Base-by-base conservation (phyloP, 2,329 filamentous ascomycete species). In the Corinectria fuckeliana region DNA sequence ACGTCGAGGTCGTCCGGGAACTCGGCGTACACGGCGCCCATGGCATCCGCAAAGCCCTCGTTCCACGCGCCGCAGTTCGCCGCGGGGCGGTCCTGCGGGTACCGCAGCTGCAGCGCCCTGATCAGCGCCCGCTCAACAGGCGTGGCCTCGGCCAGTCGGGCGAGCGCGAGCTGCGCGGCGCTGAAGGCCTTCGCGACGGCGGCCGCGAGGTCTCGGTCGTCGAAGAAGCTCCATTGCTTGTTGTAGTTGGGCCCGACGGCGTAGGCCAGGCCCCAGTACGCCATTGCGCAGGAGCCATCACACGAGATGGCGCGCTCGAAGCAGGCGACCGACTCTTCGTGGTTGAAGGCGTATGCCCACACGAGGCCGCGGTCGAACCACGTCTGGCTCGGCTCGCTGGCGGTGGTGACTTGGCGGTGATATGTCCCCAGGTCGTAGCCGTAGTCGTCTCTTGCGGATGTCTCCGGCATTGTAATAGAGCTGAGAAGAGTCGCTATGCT, bases 321-420 rank as follows among this genome's bases (percentile, higher is more conserved):
- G 74, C 89, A 91, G 38, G 75, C 76, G 4, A 81, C 82, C 0
- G 88, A 84, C 72, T 92, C 90, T 64, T 89, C 88, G 69, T 92
- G 90, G 70, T 93, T 92, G 78, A 93, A 93, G 20, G 80, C 88
- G 72, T 90, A 93, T 41, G 81, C 82, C 90, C 90, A 93, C 20
- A 88, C 79, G n/a, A 93, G 76, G 2, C 89, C 90, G 10, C 89
- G 85, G 70, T 89, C 80, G 71, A 91, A 59, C 51, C 56, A 59
- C 4, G n/a, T 36, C 21, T 58, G 50, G n/a, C 42, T 34, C 20
- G n/a, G n/a, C 1, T 34, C 20, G 16, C 14, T 48, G 14, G n/a
- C 11, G 5, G 49, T 36, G 1, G 56, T 53, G 32, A 58, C 49
- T 11, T n/a, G 20, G 21, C 50, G 56, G 3, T 49, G 34, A 18